Conservation (phyloP, 164 flowering plant genomes). For the Tinospora cordifolia region DNA sequence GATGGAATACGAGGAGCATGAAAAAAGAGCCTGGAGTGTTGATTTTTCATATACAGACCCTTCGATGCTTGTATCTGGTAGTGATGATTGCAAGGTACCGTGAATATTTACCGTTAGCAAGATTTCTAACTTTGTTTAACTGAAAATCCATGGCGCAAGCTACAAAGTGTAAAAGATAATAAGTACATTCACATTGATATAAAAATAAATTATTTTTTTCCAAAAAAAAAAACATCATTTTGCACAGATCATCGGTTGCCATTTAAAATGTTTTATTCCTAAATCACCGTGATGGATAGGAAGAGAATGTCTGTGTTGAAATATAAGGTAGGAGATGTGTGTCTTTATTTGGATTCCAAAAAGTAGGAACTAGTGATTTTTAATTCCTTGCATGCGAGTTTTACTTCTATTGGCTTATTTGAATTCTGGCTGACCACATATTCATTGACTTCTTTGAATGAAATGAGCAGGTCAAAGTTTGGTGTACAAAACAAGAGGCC, state of each 20-base stretch:
- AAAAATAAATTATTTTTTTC: background rate
- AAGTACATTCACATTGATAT: background rate
- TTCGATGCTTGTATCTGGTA: slow-evolving; percentile 88
- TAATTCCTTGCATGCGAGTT: background rate
- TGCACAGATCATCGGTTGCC: background rate
- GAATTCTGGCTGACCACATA: background rate
- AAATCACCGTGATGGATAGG: background rate
- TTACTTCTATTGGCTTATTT: background rate
- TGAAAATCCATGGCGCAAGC: background rate
- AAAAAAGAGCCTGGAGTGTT: slow-evolving; percentile 99
- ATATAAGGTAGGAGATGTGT: background rate
- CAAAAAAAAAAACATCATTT: too few relatives aligned
- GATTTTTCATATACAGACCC: slow-evolving; percentile 94
- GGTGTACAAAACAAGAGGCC: slow-evolving; percentile 97
- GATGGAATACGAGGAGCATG: slow-evolving; percentile 98
- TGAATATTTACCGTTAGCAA: background rate
- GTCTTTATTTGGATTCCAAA: background rate
- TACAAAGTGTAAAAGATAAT: background rate
- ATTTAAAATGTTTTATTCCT: background rate
- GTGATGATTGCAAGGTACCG: slow-evolving; percentile 94
- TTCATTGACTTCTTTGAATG: slow-evolving; percentile 12
- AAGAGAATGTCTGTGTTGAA: background rate
- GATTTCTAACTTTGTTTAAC: background rate
- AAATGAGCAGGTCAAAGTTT: slow-evolving; percentile 76
- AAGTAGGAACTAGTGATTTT: background rate